Percentiles rank a stretch among this genome's conserved stretches.
These are phyloP conservation scores for Obba rivulosa DNA, from an alignment of 768 basidiomycete species.

Conservation along the genomic window DNA sequence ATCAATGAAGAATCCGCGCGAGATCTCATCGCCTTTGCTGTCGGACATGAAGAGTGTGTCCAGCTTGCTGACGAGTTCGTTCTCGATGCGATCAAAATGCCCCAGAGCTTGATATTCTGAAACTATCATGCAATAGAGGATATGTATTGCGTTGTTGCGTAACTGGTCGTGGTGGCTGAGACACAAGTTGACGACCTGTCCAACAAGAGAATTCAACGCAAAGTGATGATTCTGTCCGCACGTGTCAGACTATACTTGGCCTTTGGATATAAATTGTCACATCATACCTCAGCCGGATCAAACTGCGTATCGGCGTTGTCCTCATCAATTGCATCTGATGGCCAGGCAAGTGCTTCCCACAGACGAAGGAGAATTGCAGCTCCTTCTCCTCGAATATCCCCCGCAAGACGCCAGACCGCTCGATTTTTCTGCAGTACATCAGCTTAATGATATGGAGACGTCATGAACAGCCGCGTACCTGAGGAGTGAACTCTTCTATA, in stretches of 20 bases:
- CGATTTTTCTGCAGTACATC: conserved; percentile 67
- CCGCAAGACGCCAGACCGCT: conserved; percentile 93
- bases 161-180: conserved; percentile 93
- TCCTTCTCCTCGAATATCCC: conserved; percentile 91
- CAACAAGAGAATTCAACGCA: conserved; percentile 77
- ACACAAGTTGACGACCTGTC: conserved; percentile 86
- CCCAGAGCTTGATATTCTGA: conserved; percentile 82
- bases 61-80: conserved; percentile 85
- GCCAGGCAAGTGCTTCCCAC: conserved; percentile 85
- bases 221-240: conserved; percentile 72
- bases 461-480: conserved; percentile 41
- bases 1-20: conserved; percentile 87
- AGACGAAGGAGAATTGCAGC: conserved; percentile 70
- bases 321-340: conserved; percentile 42
- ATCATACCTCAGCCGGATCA: conserved; percentile 24
- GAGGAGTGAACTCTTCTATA: conserved; percentile 93
- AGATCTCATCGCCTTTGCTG: conserved; percentile 86
- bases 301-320: too few species aligned
- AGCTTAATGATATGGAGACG: not conserved
- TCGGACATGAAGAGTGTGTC: conserved; percentile 93
- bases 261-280: not conserved
- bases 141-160: conserved; percentile 84
- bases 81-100: conserved; percentile 86
- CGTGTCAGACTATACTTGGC: not conserved
- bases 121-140: conserved; percentile 93